Base-by-base conservation (phyloP, 208 protist species). In the Acanthamoeba royreba region DNA sequence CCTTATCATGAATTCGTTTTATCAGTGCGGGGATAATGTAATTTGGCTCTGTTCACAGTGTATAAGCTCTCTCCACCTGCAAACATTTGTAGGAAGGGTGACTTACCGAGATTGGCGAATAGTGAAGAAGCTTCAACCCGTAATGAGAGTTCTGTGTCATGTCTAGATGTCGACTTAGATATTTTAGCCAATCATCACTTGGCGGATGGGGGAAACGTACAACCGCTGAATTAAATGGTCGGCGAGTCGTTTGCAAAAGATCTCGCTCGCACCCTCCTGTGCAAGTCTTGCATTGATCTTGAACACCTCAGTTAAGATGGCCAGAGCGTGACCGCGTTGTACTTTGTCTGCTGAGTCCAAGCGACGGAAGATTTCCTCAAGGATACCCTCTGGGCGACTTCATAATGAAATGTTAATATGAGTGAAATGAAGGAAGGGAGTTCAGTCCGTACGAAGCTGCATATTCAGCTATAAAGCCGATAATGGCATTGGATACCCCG, bases 401-500 rank as follows among this genome's bases (percentile, higher is more conserved):
- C 31, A 66, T 22, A 0, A 66, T 33, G 4, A 22, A 66, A 22
- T 28, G n/a, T 66, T 8, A 35, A 66, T 33, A 22, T 33, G 35
- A 22, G 35, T 4, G 35, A 52, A 42, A 19, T 15, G 8, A 58
- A 52, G 4, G 83, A 83, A 25, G n/a, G 31, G 49, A 35, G 7
- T 45, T 7, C 45, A 7, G 52, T 35, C 13, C 33, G 35, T 90
- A 90, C 83, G 31, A 58, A 8, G 83, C 83, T 0, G 83, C 49
- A 42, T 69, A 90, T 69, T 90, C 83, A 13, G 83, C 83, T 33
- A 90, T 90, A 38, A 90, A 90, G 3, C 83, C 83, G 46, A 90
- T 90, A 42, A 90, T 66, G 45, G 83, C 83, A 38, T 25, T 22
- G 19, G 83, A 90, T 9, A 69, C 53, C 11, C 83, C 53, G 83